Evolutionary conservation across 176 grass and related monocot genomes (phyloP), one percentile per base, ranked within the genome.

Genomic region (Cenchrus purpureus): DNA sequence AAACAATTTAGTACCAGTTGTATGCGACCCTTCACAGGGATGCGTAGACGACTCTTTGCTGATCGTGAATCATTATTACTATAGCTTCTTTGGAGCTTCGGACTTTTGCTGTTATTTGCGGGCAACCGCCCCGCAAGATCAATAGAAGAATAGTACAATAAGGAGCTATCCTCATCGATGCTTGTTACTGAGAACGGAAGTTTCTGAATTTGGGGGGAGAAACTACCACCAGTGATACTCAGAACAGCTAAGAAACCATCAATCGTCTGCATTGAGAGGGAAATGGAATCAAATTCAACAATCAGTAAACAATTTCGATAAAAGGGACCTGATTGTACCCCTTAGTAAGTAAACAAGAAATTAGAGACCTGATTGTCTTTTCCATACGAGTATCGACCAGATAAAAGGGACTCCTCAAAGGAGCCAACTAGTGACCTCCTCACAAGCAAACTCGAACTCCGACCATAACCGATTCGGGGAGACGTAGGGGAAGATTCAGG

Each of bases 391-490:
- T 92, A 86, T 58, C 97, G 84, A 58, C 97, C 97, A 71, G 97
- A 97, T 61, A 99, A 74, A 77, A 99, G 97, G 54, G 97, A 99
- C 64, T 99, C 97, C 85, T 99, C 97, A 66, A 99, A 99, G 20
- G 97, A 97, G 44, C 90, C 97, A 84, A 99, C 86, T 51, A 99
- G 89, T 61, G 97, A 97, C 72, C 94, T 92, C 68, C 97, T 89
- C 48, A 89, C 79, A 84, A 81, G 88, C 71, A 92, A 56, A 75
- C 81, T 85, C 49, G 68, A 72, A 81, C 84, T 84, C 59, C 78
- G 84, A 53, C 81, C 68, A 89, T 87, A 86, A 79, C 87, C 85
- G 49, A 87, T 57, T 76, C 80, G 64, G 11, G 78, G 86, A 88
- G 88, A 85, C 3, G 49, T 84, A 19, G 86, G 90, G 61, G 63